Evolutionary conservation across 2,329 filamentous ascomycete genomes (phyloP), one percentile per base, ranked within the genome.

Genomic region (Pestalotiopsis sp.): DNA sequence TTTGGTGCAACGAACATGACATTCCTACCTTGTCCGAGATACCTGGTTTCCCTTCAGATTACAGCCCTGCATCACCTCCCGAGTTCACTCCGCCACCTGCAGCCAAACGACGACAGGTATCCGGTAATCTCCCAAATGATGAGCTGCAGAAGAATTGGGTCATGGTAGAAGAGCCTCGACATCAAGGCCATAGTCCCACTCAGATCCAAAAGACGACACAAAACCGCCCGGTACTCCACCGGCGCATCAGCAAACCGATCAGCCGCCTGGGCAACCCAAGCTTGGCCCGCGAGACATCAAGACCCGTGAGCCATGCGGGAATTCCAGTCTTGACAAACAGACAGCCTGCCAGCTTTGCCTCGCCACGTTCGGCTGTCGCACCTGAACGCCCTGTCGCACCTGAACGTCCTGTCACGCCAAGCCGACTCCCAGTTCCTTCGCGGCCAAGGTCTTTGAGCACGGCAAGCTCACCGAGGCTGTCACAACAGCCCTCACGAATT

Each of bases 141-240:
- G 88, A 91, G 58, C 81, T 92, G 5, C 84, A 87, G 38, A 87
- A 85, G 67, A 92, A 90, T 79, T 94, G 92, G 92, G 90, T 94
- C 36, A 84, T 94, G 71, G 88, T 94, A 31, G 82, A 82, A 67
- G 85, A 79, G 3, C 70, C 77, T 65, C 74, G 75, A 6, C 38
- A 63, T 27, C 6, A 23, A 13, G 14, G 27, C 27, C 27, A 31
- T 31, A 2, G 23, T 31, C 25, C 45, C 25, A 3, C 45, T 23
- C 49, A n/a, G 13, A 23, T 11, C 2, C 52, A 27, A 7, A 56
- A 7, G 14, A 38, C 38, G 11, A 39, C 52, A 13, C 68, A 68
- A 7, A 39, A 7, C 45, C 73, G 12, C 4, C 70, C 74, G 1
- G 68, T 73, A 41, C 70, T 73, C n/a, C 80, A 76, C 17, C 83